Conservation (phyloP, 148 eudicot species). For the Talinum fruticosum region DNA sequence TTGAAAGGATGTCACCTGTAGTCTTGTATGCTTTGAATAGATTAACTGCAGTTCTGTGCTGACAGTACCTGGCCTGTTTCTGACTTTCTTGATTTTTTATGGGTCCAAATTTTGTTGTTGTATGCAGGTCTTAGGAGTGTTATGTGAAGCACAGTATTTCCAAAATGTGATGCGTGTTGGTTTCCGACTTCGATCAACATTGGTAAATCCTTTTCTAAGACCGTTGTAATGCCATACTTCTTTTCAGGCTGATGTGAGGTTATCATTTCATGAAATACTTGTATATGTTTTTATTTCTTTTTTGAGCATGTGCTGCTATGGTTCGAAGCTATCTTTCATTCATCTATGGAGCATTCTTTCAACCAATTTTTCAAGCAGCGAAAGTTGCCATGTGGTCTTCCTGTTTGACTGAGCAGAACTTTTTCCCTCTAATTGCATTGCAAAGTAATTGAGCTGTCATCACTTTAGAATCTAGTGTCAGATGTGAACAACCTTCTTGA, state of each 20-base stretch:
- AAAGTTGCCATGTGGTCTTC: neutral
- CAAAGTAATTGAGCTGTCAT: neutral
- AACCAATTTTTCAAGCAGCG: neutral
- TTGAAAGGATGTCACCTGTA: neutral
- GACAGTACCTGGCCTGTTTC: neutral
- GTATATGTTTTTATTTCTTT: neutral
- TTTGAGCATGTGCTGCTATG: neutral
- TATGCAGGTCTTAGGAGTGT: slow-evolving; percentile 73
- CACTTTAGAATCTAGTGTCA: too few relatives aligned
- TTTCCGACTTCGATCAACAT: slow-evolving; percentile 75
- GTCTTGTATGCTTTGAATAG: neutral
- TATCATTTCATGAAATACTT: neutral
- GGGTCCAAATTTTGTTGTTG: slow-evolving; percentile 38
- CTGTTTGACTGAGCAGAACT: neutral
- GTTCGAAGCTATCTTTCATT: neutral
- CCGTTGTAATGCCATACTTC: neutral
- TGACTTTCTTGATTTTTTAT: neutral
- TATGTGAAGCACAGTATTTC: slow-evolving; percentile 91
- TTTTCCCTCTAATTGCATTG: neutral
- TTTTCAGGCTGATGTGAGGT: neutral
- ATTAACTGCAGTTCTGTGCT: neutral
- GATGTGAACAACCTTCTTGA: too few relatives aligned
- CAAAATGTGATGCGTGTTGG: slow-evolving; percentile 99
- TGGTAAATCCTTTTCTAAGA: slow-evolving; percentile 34
- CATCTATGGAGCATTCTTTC: neutral